Conservation (phyloP, 129 eudicot species). For the Silybum marianum region DNA sequence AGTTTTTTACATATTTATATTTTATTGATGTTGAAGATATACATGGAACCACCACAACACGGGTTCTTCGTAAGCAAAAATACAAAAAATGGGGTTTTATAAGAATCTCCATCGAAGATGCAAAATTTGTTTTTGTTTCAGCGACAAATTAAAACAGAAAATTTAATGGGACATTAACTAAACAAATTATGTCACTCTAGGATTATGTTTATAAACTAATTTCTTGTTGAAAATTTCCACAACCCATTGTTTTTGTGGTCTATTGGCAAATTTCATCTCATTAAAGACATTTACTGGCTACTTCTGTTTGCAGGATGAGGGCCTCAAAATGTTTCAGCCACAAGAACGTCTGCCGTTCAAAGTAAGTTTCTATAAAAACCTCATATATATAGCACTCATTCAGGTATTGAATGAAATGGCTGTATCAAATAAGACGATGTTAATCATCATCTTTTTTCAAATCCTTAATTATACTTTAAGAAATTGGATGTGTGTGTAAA, state of each 20-base stretch:
- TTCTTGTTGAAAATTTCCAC: background rate
- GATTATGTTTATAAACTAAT: background rate
- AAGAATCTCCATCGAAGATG: too few relatives aligned
- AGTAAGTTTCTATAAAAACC: background rate
- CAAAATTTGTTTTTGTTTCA: background rate
- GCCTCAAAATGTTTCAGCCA: background rate
- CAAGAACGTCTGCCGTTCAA: slow-evolving; percentile 5
- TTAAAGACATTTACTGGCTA: background rate
- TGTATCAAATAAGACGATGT: background rate
- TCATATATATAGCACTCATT: too few relatives aligned
- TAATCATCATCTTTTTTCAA: background rate
- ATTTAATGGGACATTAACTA: too few relatives aligned
- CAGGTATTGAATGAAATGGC: too few relatives aligned
- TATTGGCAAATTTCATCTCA: background rate
- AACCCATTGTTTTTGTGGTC: background rate
- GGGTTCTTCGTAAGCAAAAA: too few relatives aligned
- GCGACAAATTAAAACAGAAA: too few relatives aligned
- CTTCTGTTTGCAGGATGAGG: slow-evolving; percentile 10
- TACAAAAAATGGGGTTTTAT: too few relatives aligned
- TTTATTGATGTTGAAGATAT: too few relatives aligned
- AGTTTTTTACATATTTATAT: too few relatives aligned
- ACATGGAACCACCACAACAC: too few relatives aligned
- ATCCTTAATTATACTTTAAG: background rate
- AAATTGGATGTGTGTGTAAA: background rate
- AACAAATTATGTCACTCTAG: background rate